phyloP scores from a whole-genome alignment of 2,329 filamentous ascomycete genomes.

The Aspergillus aculeatinus region DNA sequence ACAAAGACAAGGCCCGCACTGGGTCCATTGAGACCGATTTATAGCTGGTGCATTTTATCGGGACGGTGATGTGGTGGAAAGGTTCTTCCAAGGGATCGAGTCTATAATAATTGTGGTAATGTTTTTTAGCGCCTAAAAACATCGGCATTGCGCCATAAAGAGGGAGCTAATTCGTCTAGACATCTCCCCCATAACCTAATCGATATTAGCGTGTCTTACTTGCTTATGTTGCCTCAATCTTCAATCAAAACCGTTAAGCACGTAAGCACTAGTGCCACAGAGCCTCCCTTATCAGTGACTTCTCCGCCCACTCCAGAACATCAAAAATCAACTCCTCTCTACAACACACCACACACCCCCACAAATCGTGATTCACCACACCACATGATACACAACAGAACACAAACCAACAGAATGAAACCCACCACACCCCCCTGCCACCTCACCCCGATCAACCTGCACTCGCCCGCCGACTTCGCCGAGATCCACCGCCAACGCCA shows the following conservation, averaged over 20 bases:
- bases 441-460: conserved; percentile 20
- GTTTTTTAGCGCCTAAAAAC: neutral
- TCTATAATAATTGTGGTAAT: too few relatives aligned
- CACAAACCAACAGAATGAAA: neutral
- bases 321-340: neutral
- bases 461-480: conserved; percentile 11
- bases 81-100: too few relatives aligned
- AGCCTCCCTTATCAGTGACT: neutral
- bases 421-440: neutral
- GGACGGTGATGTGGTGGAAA: too few relatives aligned
- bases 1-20: too few relatives aligned
- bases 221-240: too few relatives aligned
- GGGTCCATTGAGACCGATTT: too few relatives aligned
- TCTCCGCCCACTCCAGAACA: too few relatives aligned
- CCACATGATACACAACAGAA: neutral
- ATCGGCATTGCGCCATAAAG: neutral
- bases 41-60: too few relatives aligned
- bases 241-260: neutral
- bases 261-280: neutral
- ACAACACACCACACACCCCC: neutral
- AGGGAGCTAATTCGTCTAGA: neutral
- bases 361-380: neutral
- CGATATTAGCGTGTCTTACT: neutral
- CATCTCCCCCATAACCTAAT: neutral
- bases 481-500: conserved; percentile 18